Evolutionary conservation across 176 grass and related monocot species (phyloP), one percentile per base, ranked within the genome.

Genomic region (Luzula sylvatica): DNA sequence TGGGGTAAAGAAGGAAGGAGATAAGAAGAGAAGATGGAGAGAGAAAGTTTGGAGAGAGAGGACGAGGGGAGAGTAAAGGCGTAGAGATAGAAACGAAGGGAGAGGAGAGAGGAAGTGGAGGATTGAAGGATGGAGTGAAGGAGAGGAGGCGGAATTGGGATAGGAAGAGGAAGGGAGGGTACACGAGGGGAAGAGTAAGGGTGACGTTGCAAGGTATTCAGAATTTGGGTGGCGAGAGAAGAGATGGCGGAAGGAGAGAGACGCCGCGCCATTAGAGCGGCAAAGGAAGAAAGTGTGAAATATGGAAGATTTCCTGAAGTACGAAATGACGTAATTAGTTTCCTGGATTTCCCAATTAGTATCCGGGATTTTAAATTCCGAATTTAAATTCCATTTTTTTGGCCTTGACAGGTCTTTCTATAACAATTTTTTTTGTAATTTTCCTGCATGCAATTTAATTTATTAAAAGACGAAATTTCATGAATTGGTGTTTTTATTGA

Each of bases 121-220:
- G 72, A 27, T 47, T 5, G 47, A 76, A 69, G 56, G 68, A 46
- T 7, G 61, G 74, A 71, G 72, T 77, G 41, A 75, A 78, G n/a
- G 26, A 50, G 53, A 70, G 73, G 17, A 61, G 74, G 5, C 53
- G 72, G 3, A 69, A 65, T 8, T 35, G 66, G 7, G 58, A 67
- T 21, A 53, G 61, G 29, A 66, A 49, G 7, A 23, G 63, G 67
- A 74, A 49, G 52, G 66, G 67, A 29, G 29, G 82, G 78, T 55
- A 82, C 20, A 68, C 59, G 26, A 75, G 76, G 63, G 72, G 71
- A 24, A 27, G 78, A 66, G 59, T 54, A 71, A 62, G 73, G 58
- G 59, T 56, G 45, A 75, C 72, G 20, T 58, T 59, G 35, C 68
- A 81, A 60, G 22, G 60, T 48, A 16, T 15, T 26, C 19, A 62